Evolutionary conservation across 768 basidiomycete genomes (phyloP).

Genomic region (Vararia minispora): DNA sequence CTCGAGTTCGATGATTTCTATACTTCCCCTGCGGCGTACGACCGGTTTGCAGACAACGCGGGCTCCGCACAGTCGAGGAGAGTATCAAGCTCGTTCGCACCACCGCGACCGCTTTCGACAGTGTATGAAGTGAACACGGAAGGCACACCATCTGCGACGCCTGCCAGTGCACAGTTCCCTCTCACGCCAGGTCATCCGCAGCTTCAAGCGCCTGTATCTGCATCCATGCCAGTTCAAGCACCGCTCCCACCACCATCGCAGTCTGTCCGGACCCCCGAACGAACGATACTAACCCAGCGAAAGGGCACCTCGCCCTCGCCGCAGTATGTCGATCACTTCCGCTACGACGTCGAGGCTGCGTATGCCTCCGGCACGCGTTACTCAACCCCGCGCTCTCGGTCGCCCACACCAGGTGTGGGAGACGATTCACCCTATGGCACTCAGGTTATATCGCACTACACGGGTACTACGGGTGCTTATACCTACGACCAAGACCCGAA

Average conservation of each 20-base stretch:
- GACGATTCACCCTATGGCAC: conserved; percentile 61
- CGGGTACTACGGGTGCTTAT: conserved; percentile 17
- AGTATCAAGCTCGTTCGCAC: too few species aligned
- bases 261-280: conserved; percentile 5
- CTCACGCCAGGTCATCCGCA: conserved; percentile 7
- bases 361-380: conserved; percentile 54
- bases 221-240: conserved; percentile 11
- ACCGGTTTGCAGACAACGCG: too few species aligned
- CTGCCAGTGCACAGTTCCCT: conserved; percentile 8
- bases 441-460: conserved; percentile 48
- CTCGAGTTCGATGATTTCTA: conserved; percentile 16
- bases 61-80: too few species aligned
- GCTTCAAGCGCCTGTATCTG: conserved; percentile 12
- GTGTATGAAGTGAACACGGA: conserved; percentile 5
- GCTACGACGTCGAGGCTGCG: conserved; percentile 54
- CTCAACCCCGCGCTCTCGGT: conserved; percentile 52
- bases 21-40: too few species aligned
- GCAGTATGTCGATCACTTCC: conserved; percentile 44
- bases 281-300: conserved; percentile 7
- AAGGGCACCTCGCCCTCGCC: conserved; percentile 21
- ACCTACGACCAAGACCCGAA: conserved; percentile 11
- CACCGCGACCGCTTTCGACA: too few species aligned
- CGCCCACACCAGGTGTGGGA: conserved; percentile 64
- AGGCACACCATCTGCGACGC: conserved; percentile 6
- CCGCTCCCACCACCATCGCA: conserved; percentile 5